Base-by-base conservation (phyloP, 2,329 filamentous ascomycete genomes). In the Cladobotryum mycophilum region DNA sequence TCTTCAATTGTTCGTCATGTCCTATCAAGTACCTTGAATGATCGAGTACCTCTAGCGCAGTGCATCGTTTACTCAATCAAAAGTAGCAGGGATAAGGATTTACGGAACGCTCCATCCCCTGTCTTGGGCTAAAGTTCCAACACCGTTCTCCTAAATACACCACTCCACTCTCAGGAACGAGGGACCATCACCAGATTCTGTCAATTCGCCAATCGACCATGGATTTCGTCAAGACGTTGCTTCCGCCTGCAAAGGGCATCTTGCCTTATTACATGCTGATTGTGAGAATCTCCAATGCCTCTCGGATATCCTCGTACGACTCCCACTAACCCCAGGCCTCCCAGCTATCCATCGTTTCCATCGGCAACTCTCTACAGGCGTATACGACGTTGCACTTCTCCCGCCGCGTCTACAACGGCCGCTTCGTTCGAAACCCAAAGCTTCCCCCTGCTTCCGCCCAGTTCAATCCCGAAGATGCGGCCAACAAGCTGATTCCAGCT, bases 321-420 rank as follows among this genome's bases (percentile, higher is more conserved):
- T 20, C 25, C 5, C 14, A 43, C 47, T 50, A 40, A 41, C 18
- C 41, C 14, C 9, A n/a, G 22, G 20, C 41, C 18, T 25, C 25
- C 41, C 57, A 96, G 92, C 80, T 95, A 64, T 89, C 89, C 51
- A 64, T 90, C 51, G 80, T 95, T 51, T 89, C 92, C 30, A 76
- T 93, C 53, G 85, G 82, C 62, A 99, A 99, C 76, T 86, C 84
- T 35, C 66, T 95, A 43, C 91, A 96, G 75, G 83, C 88, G 64
- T 95, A 95, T 71, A 63, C 74, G 35, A 95, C 89, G 15, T 78
- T 91, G 3, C 77, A 84, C 67, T 95, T 88, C 72, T 90, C 90
- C 7, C 82, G 85, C n/a, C 86, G 89, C 67, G 81, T 97, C 64
- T 99, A 97, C 76, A 82, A 85, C 59, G 83, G 83, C 54, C 71